These are phyloP conservation scores for Coemansia sp. DNA, from an alignment of 192 early-diverging fungal species.

Conservation along the genomic window DNA sequence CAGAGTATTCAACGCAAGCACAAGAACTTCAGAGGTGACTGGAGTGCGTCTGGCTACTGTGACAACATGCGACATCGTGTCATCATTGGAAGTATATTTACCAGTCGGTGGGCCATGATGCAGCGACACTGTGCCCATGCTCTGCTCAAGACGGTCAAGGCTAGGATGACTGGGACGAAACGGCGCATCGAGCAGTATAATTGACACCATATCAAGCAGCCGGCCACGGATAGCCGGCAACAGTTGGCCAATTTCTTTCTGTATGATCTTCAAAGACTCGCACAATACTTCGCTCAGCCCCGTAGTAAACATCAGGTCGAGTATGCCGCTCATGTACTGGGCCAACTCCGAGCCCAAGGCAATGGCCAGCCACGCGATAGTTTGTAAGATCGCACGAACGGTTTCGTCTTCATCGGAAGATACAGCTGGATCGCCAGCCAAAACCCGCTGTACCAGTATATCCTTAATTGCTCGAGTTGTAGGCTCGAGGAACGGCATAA, in stretches of 20 bases:
- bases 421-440: slow-evolving; percentile 39
- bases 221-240: slow-evolving; percentile 81
- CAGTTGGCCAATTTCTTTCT: slow-evolving; percentile 81
- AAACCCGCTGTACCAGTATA: slow-evolving; percentile 58
- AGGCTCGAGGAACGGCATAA: slow-evolving; percentile 77
- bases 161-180: slow-evolving; percentile 58
- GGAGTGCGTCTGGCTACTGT: slow-evolving; percentile 15
- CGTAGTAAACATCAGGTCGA: slow-evolving; percentile 90
- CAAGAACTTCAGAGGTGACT: slow-evolving; percentile 59
- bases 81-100: neutral
- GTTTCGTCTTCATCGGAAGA: slow-evolving; percentile 54
- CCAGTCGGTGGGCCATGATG: slow-evolving; percentile 12
- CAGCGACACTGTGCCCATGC: slow-evolving; percentile 24
- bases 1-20: slow-evolving; percentile 84
- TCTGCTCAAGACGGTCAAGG: slow-evolving; percentile 31
- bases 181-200: slow-evolving; percentile 79
- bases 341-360: slow-evolving; percentile 91
- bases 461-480: slow-evolving; percentile 80
- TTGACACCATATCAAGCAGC: slow-evolving; percentile 86
- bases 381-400: slow-evolving; percentile 72
- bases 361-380: slow-evolving; percentile 84
- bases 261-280: slow-evolving; percentile 79
- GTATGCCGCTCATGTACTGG: slow-evolving; percentile 81
- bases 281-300: slow-evolving; percentile 83
- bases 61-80: slow-evolving; percentile 18